A percentile compares a stretch with the other conserved stretches of the same genome.
Conservation (phyloP, 202 grass and related monocot genomes). For the Schoenoplectus tabernaemontani region DNA sequence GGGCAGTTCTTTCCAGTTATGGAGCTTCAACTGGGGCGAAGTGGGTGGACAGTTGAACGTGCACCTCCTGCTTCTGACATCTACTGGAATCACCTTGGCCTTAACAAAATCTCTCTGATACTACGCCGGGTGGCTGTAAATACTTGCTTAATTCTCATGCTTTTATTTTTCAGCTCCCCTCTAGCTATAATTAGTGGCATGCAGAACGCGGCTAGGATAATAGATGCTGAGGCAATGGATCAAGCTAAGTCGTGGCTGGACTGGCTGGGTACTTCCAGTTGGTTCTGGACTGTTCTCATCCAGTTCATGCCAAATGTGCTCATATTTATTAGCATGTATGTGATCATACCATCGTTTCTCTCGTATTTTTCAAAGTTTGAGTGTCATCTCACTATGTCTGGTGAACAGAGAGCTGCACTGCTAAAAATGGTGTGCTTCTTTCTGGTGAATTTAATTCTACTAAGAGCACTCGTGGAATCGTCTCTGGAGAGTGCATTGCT, state of each 20-base stretch:
- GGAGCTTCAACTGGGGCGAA: constrained; percentile 88
- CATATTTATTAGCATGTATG: constrained; percentile 93
- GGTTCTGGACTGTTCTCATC: constrained; percentile 86
- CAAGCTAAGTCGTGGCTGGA: constrained; percentile 79
- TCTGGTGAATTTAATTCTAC: constrained; percentile 88
- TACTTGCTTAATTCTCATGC: constrained; percentile 85
- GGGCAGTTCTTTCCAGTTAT: constrained; percentile 84
- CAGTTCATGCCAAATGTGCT: constrained; percentile 96
- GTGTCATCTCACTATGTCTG: constrained; percentile 84
- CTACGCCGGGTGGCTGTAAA: constrained; percentile 81
- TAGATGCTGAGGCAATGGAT: constrained; percentile 95
- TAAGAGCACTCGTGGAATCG: constrained; percentile 78
- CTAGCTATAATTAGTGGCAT: constrained; percentile 81
- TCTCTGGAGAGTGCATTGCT: constrained; percentile 90
- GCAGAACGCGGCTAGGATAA: constrained; percentile 76
- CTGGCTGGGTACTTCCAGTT: constrained; percentile 89
- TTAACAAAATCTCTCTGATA: constrained; percentile 63
- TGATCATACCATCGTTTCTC: constrained; percentile 85
- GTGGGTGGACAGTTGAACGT: constrained; percentile 82
- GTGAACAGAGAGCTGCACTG: constrained; percentile 85
- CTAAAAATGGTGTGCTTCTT: constrained; percentile 99
- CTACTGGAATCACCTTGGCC: constrained; percentile 95
- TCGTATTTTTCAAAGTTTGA: constrained; percentile 97
- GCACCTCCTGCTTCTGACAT: constrained; percentile 85
- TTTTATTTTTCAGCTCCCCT: constrained; percentile 93